Conservation (phyloP, 371 early-diverging fungal genomes). For the Nematocida sp. region DNA sequence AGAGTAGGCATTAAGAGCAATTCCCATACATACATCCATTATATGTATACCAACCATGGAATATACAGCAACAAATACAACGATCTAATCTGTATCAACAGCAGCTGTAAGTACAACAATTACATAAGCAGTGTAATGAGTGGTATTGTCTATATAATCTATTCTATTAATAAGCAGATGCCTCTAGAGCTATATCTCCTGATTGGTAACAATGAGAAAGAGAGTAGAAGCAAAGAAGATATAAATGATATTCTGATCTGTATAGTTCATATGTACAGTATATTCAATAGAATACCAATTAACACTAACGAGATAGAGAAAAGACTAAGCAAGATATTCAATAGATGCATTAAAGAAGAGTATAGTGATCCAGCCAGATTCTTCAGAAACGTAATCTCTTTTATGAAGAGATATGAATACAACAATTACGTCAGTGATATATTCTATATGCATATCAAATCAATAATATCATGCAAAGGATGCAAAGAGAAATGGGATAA, state of each 20-base stretch:
- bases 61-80: too few relatives aligned
- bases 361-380: conserved; percentile 5
- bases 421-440: background rate
- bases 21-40: too few relatives aligned
- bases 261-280: background rate
- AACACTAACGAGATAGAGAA: conserved; percentile 1
- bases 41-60: too few relatives aligned
- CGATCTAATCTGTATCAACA: too few relatives aligned
- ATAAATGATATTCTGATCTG: conserved; percentile 13
- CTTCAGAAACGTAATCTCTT: conserved; percentile 12
- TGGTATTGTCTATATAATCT: too few relatives aligned
- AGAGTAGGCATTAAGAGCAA: too few relatives aligned
- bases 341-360: background rate
- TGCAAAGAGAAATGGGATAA: conserved; percentile 20
- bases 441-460: background rate
- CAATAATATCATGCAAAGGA: background rate
- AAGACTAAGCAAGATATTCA: background rate
- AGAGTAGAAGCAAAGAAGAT: too few relatives aligned
- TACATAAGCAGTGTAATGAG: too few relatives aligned
- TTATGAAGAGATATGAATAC: background rate
- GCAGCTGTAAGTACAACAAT: too few relatives aligned
- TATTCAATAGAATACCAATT: background rate
- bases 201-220: too few relatives aligned
- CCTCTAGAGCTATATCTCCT: too few relatives aligned
- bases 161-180: too few relatives aligned